Evolutionary conservation across 2,329 filamentous ascomycete species (phyloP).

Genomic region (Aspergillus brasiliensis): DNA sequence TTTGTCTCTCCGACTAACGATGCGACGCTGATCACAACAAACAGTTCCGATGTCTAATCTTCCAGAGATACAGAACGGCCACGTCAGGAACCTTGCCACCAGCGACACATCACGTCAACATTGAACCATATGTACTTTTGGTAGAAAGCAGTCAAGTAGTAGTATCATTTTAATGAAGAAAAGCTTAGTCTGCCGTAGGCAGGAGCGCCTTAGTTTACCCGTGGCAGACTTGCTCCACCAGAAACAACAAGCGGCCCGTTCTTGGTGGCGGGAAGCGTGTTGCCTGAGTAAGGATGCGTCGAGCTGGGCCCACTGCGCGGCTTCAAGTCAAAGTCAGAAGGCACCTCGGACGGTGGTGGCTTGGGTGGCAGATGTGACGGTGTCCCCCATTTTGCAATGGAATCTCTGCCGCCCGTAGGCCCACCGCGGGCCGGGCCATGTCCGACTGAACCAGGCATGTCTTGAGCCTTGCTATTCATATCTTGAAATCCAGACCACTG

Average conservation of each 20-base stretch:
- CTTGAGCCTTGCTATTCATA: conserved; percentile 23
- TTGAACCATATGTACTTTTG: conserved; percentile 7
- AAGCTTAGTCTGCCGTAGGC: not conserved
- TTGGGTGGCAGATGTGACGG: conserved; percentile 53
- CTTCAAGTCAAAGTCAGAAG: conserved; percentile 45
- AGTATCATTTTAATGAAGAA: not conserved
- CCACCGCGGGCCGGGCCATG: conserved; percentile 23
- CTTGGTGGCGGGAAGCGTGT: conserved; percentile 24
- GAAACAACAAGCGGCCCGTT: conserved; percentile 45
- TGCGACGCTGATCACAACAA: no score
- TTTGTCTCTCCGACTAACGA: not conserved
- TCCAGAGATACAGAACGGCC: not conserved
- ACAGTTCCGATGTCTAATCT: not conserved
- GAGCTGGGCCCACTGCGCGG: conserved; percentile 29
- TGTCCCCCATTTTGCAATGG: conserved; percentile 54
- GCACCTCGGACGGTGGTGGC: conserved; percentile 51
- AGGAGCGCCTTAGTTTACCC: conserved; percentile 26
- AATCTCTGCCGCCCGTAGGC: conserved; percentile 35
- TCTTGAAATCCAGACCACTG: conserved; percentile 35
- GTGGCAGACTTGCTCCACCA: conserved; percentile 33
- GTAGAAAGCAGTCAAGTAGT: not conserved
- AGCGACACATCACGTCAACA: not conserved
- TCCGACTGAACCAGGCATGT: conserved; percentile 19
- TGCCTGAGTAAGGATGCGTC: conserved; percentile 26
- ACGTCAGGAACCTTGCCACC: not conserved